Base-by-base conservation (phyloP, 2,329 filamentous ascomycete species). In the Alternaria sp. region DNA sequence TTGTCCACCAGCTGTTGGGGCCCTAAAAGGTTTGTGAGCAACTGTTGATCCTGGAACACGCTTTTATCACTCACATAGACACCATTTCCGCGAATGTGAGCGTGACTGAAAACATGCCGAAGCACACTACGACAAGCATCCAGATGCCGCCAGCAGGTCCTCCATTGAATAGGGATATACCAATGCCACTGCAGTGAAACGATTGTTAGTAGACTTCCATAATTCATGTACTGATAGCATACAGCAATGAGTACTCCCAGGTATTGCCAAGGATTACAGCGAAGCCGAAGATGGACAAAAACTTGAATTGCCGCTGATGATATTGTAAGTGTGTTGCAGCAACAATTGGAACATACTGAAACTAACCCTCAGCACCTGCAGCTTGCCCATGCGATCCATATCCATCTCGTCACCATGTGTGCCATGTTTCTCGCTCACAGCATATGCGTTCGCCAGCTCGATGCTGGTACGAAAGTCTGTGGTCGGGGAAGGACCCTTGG, bases 51-150 rank as follows among this genome's bases (percentile, higher is more conserved):
- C 5, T 7, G 6, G 3, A 12, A n/a, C 5, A 18, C 4, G 16
- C 2, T 22, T 4, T 9, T 18, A 1, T 7, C 18, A 32, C 64
- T 42, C 34, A 68, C 71, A 75, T 75, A 0, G 74, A 76, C 6
- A 67, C 69, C 75, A 77, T 77, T 34, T 75, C 73, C 3, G 72
- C 72, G 22, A 75, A 59, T 2, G 70, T 69, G 1, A 64, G 57
- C 3, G 54, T 65, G 4, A 75, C 72, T 30, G 59, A 72, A 4
- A 74, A 59, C 59, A 70, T 68, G 34, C 62, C 61, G 11, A 68
- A 64, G 7, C 57, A 61, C 11, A 53, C 53, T 1, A 58, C 30
- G 2, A 73, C 52, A 28, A 68, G 74, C 30, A 65, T 67, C 65
- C 72, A 76, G 8, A 76, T 74, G n/a, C 49, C 47, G 3, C 58